phyloP scores from a whole-genome alignment of 2,329 filamentous ascomycete genomes.

The Cladosporium cucumerinum region DNA sequence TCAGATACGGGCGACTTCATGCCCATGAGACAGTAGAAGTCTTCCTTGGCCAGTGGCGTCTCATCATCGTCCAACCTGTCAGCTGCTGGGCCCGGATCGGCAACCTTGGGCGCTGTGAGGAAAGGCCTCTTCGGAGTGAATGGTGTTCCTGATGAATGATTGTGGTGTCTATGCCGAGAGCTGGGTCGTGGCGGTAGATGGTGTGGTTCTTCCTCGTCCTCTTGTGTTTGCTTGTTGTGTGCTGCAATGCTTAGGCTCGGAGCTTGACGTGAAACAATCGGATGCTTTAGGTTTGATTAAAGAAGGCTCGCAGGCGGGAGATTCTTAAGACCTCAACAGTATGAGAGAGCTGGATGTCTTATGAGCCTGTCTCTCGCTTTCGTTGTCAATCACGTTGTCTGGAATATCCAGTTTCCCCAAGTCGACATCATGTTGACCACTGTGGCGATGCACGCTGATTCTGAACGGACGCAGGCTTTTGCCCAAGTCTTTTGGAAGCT shows the following conservation, averaged over 20 bases:
- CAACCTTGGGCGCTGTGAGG: constrained; percentile 19
- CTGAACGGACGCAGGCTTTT: constrained; percentile 30
- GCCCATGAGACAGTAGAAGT: constrained; percentile 34
- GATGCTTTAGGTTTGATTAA: constrained; percentile 1
- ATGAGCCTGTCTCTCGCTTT: constrained; percentile 17
- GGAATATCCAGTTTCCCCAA: constrained; percentile 18
- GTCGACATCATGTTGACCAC: constrained; percentile 18
- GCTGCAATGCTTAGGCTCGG: constrained; percentile 5
- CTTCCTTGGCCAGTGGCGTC: constrained; percentile 23
- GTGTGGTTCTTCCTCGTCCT: not conserved
- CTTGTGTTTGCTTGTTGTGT: constrained; percentile 2
- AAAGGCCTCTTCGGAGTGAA: constrained; percentile 15
- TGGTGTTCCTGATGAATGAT: constrained; percentile 6
- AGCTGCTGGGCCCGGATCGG: constrained; percentile 29
- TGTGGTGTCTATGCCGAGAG: constrained; percentile 11
- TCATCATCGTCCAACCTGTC: constrained; percentile 25
- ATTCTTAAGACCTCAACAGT: not conserved
- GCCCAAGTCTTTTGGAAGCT: constrained; percentile 31
- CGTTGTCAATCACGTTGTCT: constrained; percentile 20
- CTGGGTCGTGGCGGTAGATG: constrained; percentile 4
- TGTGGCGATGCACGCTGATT: constrained; percentile 27
- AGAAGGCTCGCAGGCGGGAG: no score
- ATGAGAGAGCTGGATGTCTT: constrained; percentile 6
- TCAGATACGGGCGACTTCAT: constrained; percentile 24
- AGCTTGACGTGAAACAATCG: constrained; percentile 5